These are phyloP conservation scores for Gomphus bonarii DNA, from an alignment of 1,284 basidiomycete species.

Conservation along the genomic window DNA sequence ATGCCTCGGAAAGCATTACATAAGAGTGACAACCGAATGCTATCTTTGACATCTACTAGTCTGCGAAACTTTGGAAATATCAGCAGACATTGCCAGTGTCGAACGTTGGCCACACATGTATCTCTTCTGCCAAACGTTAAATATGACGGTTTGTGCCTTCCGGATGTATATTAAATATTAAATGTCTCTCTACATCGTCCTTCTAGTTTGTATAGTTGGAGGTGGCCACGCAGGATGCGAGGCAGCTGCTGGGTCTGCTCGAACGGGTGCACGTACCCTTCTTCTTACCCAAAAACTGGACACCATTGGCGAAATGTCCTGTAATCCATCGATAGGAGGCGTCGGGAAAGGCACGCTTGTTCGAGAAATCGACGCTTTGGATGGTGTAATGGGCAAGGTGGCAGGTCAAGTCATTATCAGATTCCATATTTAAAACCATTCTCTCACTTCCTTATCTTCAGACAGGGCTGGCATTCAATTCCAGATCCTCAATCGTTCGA, in stretches of 20 bases:
- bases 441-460: slow-evolving; percentile 20
- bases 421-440: not conserved
- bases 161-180: not conserved
- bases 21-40: not conserved
- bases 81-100: not conserved
- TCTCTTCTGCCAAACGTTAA: not conserved
- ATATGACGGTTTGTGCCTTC: not conserved
- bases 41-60: not conserved
- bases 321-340: slow-evolving; percentile 83
- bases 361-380: slow-evolving; percentile 80
- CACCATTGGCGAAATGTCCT: slow-evolving; percentile 82
- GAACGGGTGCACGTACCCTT: slow-evolving; percentile 71
- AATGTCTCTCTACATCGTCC: not conserved
- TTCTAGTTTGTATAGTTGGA: slow-evolving; percentile 74
- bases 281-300: slow-evolving; percentile 73
- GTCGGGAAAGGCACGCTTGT: slow-evolving; percentile 88
- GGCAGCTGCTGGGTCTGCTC: slow-evolving; percentile 76
- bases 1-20: too few species aligned
- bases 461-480: slow-evolving; percentile 86
- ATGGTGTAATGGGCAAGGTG: slow-evolving; percentile 69
- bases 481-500: slow-evolving; percentile 75
- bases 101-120: not conserved
- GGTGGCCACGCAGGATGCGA: slow-evolving; percentile 90
- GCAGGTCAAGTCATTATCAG: slow-evolving; percentile 39
- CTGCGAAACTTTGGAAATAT: not conserved